These are phyloP conservation scores for Vachellia collinsii DNA, from an alignment of 306 rosid species.

Conservation along the genomic window DNA sequence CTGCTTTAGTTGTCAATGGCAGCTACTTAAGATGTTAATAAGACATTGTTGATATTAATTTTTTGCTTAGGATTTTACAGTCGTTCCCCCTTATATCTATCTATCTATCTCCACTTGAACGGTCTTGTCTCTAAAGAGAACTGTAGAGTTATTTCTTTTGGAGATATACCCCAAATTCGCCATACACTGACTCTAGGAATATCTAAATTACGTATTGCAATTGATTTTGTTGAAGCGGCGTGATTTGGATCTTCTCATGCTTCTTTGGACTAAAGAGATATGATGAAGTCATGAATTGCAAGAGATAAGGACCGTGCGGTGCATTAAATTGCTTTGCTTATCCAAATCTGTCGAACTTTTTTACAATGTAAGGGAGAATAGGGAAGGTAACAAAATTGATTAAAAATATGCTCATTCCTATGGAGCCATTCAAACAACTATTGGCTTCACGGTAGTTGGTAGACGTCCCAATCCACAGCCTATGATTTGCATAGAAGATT, in stretches of 20 bases:
- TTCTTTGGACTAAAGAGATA: background rate
- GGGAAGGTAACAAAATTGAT: background rate
- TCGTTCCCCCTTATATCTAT: too few relatives aligned
- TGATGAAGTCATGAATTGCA: background rate
- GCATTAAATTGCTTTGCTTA: background rate
- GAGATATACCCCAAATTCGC: background rate
- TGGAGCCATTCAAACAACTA: background rate
- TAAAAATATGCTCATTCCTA: background rate
- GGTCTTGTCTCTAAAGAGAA: background rate
- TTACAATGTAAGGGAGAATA: background rate
- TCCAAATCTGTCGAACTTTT: background rate
- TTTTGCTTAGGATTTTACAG: too few relatives aligned
- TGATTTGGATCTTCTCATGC: background rate
- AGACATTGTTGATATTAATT: too few relatives aligned
- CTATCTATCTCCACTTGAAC: background rate
- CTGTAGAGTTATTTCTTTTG: background rate
- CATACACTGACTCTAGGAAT: background rate
- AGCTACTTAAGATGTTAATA: too few relatives aligned
- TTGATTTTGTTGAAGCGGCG: background rate
- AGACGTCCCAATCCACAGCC: background rate
- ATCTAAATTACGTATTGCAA: background rate
- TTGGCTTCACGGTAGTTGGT: background rate
- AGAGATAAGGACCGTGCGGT: background rate
- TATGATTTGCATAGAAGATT: too few relatives aligned
- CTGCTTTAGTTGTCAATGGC: too few relatives aligned